A percentile compares a stretch with the other conserved stretches of the same genome.
Conservation (phyloP, 2,329 filamentous ascomycete genomes). For the Rasamsonia emersonii region DNA sequence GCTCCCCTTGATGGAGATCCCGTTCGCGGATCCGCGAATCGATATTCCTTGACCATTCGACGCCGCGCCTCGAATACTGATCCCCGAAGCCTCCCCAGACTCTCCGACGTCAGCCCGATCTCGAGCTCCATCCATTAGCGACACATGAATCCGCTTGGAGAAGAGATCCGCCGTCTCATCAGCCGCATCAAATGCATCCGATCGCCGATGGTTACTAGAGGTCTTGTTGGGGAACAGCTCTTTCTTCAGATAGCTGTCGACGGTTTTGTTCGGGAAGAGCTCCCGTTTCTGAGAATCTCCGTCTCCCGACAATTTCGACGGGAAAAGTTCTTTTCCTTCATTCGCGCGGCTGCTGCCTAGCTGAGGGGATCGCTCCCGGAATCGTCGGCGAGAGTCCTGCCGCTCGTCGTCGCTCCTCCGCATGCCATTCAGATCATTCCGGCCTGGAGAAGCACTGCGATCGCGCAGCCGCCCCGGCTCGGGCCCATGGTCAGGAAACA, state of each 20-base stretch:
- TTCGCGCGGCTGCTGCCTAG: conserved; percentile 23
- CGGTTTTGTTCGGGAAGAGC: conserved; percentile 37
- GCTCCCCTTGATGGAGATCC: conserved; percentile 63
- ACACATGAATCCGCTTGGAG: conserved; percentile 40
- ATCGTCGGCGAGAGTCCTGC: conserved; percentile 29
- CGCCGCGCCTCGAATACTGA: conserved; percentile 56
- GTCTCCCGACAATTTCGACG: conserved; percentile 20
- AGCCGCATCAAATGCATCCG: conserved; percentile 45
- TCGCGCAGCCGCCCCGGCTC: conserved; percentile 40
- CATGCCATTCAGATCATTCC: conserved; percentile 39
- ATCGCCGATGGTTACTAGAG: conserved; percentile 36
- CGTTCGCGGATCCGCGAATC: conserved; percentile 37
- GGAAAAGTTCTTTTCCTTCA: conserved; percentile 53
- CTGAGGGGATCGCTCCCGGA: conserved; percentile 36
- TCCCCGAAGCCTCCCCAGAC: conserved; percentile 24
- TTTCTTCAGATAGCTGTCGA: conserved; percentile 38
- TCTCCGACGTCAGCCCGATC: conserved; percentile 13
- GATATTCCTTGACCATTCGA: conserved; percentile 28
- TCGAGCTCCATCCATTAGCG: conserved; percentile 39
- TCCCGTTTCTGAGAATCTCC: conserved; percentile 35
- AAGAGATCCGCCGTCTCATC: conserved; percentile 48
- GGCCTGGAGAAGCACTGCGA: conserved; percentile 53
- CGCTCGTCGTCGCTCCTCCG: conserved; percentile 26
- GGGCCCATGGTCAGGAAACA: conserved; percentile 30
- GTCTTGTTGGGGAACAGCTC: conserved; percentile 52